Evolutionary conservation across 108 stramenopile species (phyloP), one percentile per base, ranked within the genome.

Genomic region (Pseudonitzschia multistriata): DNA sequence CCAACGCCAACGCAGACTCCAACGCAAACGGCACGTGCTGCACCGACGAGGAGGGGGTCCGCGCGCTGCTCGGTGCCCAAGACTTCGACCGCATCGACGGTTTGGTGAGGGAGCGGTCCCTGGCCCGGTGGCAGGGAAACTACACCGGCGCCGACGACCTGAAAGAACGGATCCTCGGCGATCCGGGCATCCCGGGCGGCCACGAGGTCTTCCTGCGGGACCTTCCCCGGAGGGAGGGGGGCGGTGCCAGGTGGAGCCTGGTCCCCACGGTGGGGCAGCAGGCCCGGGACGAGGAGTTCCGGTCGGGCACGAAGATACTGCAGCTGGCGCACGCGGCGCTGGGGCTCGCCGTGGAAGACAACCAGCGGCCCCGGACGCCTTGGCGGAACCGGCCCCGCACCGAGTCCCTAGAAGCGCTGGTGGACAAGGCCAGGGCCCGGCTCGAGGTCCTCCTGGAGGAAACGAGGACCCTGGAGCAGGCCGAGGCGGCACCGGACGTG

Each of bases 241-340:
- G 89, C 28, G 77, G 76, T 8, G 84, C 86, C 0, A 62, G 14
- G 0, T 90, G 89, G 89, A 45, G 21, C 22, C 13, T 64, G 21
- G 63, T 64, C 35, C 72, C 50, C 25, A 21, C 68, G 47, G 22
- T 14, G 13, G n/a, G n/a, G n/a, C 11, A 25, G 22, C 31, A 35
- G 19, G 13, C 24, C 50, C 35, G 49, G 3, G 56, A 57, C 35
- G 54, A 64, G 39, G 22, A 64, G n/a, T 27, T 28, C 24, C 10
- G n/a, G 40, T 0, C 24, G 0, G 19, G 42, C 28, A 45, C 72
- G 13, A 24, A 74, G 22, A 81, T 90, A 2, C 70, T 90, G 63
- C 83, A 85, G 62, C 65, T 90, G 63, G 85, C 89, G 24, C 89
- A 90, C 76, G 66, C 73, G 22, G 84, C 89, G 13, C 55, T 90